Evolutionary conservation across 1,139 yeast genomes (phyloP).

Genomic region (Sugiyamaella xylanicola): DNA sequence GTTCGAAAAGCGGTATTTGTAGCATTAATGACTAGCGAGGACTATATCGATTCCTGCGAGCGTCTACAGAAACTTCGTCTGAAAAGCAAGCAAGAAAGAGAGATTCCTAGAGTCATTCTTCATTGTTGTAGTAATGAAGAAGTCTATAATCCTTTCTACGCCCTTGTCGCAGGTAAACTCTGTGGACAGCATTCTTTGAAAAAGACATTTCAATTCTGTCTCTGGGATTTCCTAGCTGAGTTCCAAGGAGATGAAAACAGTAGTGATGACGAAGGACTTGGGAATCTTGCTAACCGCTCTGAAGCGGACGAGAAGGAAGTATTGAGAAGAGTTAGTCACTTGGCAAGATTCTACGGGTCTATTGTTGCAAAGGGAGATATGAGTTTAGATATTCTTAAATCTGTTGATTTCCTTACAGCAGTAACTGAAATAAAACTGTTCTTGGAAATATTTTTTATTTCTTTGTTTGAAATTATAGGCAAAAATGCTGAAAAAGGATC

Average conservation of each 20-base stretch:
- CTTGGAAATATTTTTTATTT: conserved; percentile 69
- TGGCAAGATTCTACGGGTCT: conserved; percentile 78
- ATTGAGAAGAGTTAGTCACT: conserved; percentile 62
- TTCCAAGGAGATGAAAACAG: conserved; percentile 57
- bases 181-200: conserved; percentile 67
- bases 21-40: conserved; percentile 93
- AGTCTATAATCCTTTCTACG: conserved; percentile 88
- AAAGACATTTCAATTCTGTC: conserved; percentile 82
- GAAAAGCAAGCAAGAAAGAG: conserved; percentile 81
- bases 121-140: conserved; percentile 88
- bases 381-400: conserved; percentile 70
- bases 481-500: conserved; percentile 51
- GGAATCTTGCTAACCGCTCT: conserved; percentile 12
- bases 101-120: conserved; percentile 78
- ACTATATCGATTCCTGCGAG: conserved; percentile 82
- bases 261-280: conserved; percentile 40
- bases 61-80: conserved; percentile 77
- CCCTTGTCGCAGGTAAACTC: conserved; percentile 72
- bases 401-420: conserved; percentile 72
- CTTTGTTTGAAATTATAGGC: conserved; percentile 65
- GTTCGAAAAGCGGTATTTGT: conserved; percentile 90
- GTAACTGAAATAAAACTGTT: conserved; percentile 66
- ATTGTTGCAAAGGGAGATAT: conserved; percentile 72
- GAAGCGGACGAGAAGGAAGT: conserved; percentile 51
- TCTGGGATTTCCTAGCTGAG: conserved; percentile 87